These are phyloP conservation scores for Phytophthora pistaciae DNA, from an alignment of 352 stramenopile genomes.

Conservation along the genomic window DNA sequence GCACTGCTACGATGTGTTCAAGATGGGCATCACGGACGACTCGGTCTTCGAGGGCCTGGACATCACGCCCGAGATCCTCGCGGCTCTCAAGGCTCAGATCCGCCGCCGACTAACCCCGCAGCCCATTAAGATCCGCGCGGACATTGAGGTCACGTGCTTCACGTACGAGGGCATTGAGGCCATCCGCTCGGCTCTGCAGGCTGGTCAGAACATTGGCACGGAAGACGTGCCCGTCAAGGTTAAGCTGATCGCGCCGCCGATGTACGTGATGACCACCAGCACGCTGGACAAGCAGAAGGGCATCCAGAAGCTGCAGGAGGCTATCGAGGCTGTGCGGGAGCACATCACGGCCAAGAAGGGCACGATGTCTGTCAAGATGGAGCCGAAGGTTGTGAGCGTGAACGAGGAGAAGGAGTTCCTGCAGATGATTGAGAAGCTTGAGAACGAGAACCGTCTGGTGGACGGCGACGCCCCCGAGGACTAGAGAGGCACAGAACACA, in stretches of 20 bases:
- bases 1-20: slow-evolving; percentile 99
- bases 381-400: slow-evolving; percentile 98
- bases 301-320: slow-evolving; percentile 96
- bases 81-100: slow-evolving; percentile 97
- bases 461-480: slow-evolving; percentile 98
- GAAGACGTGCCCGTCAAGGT: slow-evolving; percentile 97
- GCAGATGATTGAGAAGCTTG: slow-evolving; percentile 99
- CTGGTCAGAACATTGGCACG: slow-evolving; percentile 83
- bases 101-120: slow-evolving; percentile 97
- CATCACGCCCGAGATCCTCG: slow-evolving; percentile 85
- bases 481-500: slow-evolving; percentile 38
- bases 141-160: slow-evolving; percentile 99
- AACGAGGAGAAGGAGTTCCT: slow-evolving; percentile 99
- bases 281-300: slow-evolving; percentile 98
- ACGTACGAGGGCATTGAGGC: slow-evolving; percentile 99
- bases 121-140: slow-evolving; percentile 99
- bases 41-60: slow-evolving; percentile 92
- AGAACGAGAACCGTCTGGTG: slow-evolving; percentile 98
- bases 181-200: slow-evolving; percentile 97
- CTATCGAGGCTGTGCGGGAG: slow-evolving; percentile 95
- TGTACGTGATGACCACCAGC: slow-evolving; percentile 99
- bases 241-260: slow-evolving; percentile 98
- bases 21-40: slow-evolving; percentile 95
- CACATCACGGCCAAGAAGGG: slow-evolving; percentile 97
- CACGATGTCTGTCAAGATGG: slow-evolving; percentile 98